Percentiles rank a stretch among this genome's conserved stretches.
These are phyloP conservation scores for Bryoglossum gracile DNA, from an alignment of 495 filamentous ascomycete species.

Conservation along the genomic window DNA sequence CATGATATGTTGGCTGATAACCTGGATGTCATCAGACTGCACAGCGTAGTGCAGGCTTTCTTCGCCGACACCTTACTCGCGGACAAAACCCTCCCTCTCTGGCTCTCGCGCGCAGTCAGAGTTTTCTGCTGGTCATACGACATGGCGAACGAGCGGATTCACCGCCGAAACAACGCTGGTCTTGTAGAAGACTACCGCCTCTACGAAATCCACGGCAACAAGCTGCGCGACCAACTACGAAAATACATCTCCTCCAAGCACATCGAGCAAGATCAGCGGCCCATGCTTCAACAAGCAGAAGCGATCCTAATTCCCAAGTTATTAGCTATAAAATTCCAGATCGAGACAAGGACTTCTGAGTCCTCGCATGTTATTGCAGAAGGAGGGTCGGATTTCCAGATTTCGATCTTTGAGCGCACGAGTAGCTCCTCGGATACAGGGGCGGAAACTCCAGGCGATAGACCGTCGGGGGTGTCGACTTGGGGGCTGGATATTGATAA, in stretches of 20 bases:
- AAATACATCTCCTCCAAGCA: slow-evolving; percentile 8
- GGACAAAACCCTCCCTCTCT: slow-evolving; percentile 50
- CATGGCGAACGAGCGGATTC: slow-evolving; percentile 51
- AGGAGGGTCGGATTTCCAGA: slow-evolving; percentile 39
- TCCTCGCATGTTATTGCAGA: slow-evolving; percentile 39
- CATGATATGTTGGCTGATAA: slow-evolving; percentile 45
- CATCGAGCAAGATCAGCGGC: slow-evolving; percentile 35
- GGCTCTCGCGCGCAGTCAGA: slow-evolving; percentile 52
- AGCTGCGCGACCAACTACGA: slow-evolving; percentile 43
- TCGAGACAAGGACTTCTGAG: slow-evolving; percentile 48
- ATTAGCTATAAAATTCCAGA: slow-evolving; percentile 47
- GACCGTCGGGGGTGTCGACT: slow-evolving; percentile 9
- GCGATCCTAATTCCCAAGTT: slow-evolving; percentile 41
- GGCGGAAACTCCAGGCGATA: slow-evolving; percentile 23
- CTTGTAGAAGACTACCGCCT: slow-evolving; percentile 64
- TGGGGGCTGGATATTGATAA: slow-evolving; percentile 18
- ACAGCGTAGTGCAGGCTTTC: slow-evolving; percentile 74
- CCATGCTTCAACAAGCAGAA: slow-evolving; percentile 33
- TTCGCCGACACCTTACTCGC: slow-evolving; percentile 61
- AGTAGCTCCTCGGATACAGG: slow-evolving; percentile 55
- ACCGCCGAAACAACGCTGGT: slow-evolving; percentile 44
- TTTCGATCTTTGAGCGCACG: slow-evolving; percentile 66
- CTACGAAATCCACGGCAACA: slow-evolving; percentile 60
- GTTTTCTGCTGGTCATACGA: slow-evolving; percentile 60
- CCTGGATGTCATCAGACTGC: slow-evolving; percentile 67